These are phyloP conservation scores for Paraconiothyrium brasiliense DNA, from an alignment of 2,329 filamentous ascomycete species.

Conservation along the genomic window DNA sequence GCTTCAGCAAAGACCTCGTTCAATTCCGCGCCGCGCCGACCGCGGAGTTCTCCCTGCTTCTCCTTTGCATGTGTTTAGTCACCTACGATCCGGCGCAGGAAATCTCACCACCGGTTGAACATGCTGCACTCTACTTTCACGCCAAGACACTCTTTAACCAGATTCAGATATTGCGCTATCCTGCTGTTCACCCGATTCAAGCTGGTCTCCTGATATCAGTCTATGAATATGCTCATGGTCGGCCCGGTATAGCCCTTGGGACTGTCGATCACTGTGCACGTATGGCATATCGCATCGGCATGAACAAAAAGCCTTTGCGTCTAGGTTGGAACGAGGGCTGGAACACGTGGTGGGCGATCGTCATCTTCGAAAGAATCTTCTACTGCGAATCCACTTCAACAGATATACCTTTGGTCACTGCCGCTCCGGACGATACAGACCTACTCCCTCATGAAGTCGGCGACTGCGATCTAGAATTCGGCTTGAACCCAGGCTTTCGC, in stretches of 20 bases:
- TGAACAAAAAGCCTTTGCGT: constrained; percentile 13
- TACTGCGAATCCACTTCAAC: constrained; percentile 14
- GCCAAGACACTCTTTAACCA: constrained; percentile 7
- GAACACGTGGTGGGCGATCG: constrained; percentile 20
- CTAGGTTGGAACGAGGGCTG: constrained; percentile 16
- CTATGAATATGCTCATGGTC: constrained; percentile 17
- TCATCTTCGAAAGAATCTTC: constrained; percentile 19
- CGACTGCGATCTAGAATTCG: neutral
- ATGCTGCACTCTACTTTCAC: constrained; percentile 6
- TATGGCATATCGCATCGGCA: constrained; percentile 1
- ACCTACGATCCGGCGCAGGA: constrained; percentile 15
- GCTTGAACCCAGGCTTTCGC: neutral
- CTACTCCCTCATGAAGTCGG: constrained; percentile 10
- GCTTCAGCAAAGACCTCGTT: constrained; percentile 13
- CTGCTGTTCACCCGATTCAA: constrained; percentile 13
- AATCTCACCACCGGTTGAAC: neutral
- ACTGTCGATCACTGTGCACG: constrained; percentile 4
- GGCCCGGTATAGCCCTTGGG: constrained; percentile 8
- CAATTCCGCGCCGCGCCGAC: constrained; percentile 11
- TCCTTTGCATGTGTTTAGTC: constrained; percentile 17
- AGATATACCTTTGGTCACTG: constrained; percentile 3
- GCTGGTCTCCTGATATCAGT: constrained; percentile 13
- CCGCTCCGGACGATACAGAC: constrained; percentile 2
- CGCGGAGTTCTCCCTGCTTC: constrained; percentile 16
- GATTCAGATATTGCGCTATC: neutral